Conservation (phyloP, 2,329 filamentous ascomycete genomes). For the Xenoacremonium recifei region DNA sequence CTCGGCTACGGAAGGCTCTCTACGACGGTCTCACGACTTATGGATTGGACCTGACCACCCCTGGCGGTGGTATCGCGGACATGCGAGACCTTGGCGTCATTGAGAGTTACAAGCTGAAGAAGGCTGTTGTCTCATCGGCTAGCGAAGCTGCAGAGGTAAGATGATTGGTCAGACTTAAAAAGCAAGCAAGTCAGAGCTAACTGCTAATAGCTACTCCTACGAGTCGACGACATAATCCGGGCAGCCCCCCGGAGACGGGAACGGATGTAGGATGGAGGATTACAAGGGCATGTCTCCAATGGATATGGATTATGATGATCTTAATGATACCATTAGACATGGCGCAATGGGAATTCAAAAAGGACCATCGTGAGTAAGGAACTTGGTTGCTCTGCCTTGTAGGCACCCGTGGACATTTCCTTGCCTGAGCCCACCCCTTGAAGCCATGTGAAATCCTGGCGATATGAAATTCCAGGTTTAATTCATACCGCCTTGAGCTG, state of each 20-base stretch:
- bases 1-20: conserved; percentile 86
- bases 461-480: no score
- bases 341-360: conserved; percentile 28
- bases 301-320: conserved; percentile 32
- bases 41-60: conserved; percentile 83
- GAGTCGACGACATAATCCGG: conserved; percentile 97
- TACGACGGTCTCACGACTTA: conserved; percentile 94
- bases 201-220: conserved; percentile 69
- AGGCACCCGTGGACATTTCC: no score
- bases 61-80: conserved; percentile 88
- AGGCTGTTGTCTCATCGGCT: conserved; percentile 93
- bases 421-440: no score
- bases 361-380: conserved; percentile 23
- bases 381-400: no score
- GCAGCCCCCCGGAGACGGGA: conserved; percentile 69
- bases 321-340: conserved; percentile 39
- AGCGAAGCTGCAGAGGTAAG: conserved; percentile 94
- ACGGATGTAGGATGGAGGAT: conserved; percentile 30
- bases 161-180: conserved; percentile 6
- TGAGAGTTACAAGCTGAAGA: conserved; percentile 98
- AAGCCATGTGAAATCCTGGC: no score
- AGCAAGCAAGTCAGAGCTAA: conserved; percentile 17
- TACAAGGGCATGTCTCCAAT: conserved; percentile 21
- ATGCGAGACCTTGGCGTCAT: conserved; percentile 96
- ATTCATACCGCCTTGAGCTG: no score